Base-by-base conservation (phyloP, 805 yeast genomes). In the Komagataella mondaviorum region DNA sequence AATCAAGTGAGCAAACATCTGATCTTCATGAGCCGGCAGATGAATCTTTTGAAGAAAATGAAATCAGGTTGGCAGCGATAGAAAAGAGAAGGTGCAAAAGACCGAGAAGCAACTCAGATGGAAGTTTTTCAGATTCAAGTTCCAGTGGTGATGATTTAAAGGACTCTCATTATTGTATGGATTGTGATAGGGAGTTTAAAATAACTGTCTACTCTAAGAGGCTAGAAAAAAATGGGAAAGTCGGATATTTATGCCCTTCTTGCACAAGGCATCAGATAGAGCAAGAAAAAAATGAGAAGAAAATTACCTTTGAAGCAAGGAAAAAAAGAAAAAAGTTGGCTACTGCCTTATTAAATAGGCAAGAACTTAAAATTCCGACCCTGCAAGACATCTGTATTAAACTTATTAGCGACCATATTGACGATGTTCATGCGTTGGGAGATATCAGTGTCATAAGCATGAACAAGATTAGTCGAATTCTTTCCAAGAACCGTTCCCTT, bases 301-400 rank as follows among this genome's bases (percentile, higher is more conserved):
- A 71, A 55, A 78, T 75, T 57, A 83, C 81, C 64, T 60, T 81
- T 20, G 75, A 76, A 51, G 87, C 86, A 16, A 72, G 93, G 50
- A 85, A 85, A 62, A 77, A 78, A 57, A 76, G 95, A 53, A 86
- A 85, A 69, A 81, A 80, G 67, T 70, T 84, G 48, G 96, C 98
- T 0, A 85, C 83, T 52, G 95, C 96, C 3, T 71, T 93, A 47
- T 70, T 93, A 49, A 90, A 93, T 59, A 76, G 81, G 59, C 76
- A 79, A 52, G 80, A 78, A 20, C 79, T 76, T 43, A 72, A 68
- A 51, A 63, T 86, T 4, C 85, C 95, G 1, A 73, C 85, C 7
- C 70, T 93, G 45, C 97, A 89, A 65, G 96, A 89, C 57, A 60
- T 85, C 20, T 88, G 97, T 59, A 85, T 93, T 54, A 68, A 72